phyloP scores from a whole-genome alignment of 257 asterid genomes.

The Lithospermum erythrorhizon region DNA sequence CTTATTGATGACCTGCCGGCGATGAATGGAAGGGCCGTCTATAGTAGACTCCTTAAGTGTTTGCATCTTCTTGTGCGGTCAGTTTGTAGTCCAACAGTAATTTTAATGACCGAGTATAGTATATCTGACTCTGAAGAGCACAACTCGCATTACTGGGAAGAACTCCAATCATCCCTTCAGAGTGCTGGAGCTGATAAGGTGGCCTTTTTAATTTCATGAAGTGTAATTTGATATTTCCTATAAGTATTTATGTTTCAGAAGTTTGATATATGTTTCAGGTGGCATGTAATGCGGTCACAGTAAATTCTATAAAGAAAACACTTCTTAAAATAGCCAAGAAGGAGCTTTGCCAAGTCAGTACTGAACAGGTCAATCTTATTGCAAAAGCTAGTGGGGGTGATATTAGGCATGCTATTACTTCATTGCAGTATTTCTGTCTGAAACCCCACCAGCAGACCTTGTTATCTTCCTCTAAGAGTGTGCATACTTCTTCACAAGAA shows the following conservation, averaged over 20 bases:
- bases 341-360: constrained; percentile 52
- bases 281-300: constrained; percentile 66
- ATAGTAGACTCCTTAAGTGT: constrained; percentile 57
- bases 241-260: constrained; percentile 4
- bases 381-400: constrained; percentile 92
- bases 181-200: constrained; percentile 93
- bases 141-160: constrained; percentile 59
- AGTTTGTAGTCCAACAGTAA: constrained; percentile 67
- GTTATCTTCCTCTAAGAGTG: constrained; percentile 21
- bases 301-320: constrained; percentile 54
- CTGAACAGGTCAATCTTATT: constrained; percentile 54
- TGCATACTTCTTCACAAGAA: constrained; percentile 18
- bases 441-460: constrained; percentile 30
- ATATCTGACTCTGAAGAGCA: constrained; percentile 59
- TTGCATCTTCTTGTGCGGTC: constrained; percentile 79
- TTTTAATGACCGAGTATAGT: constrained; percentile 60
- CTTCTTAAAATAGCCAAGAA: constrained; percentile 52
- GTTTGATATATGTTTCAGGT: constrained; percentile 40
- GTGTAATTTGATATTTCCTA: not conserved
- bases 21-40: constrained; percentile 55
- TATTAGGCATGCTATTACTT: constrained; percentile 76
- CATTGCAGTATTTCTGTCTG: constrained; percentile 73
- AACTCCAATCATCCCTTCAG: constrained; percentile 69
- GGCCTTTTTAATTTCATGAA: constrained; percentile 19
- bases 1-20: constrained; percentile 91